phyloP scores from a whole-genome alignment of 495 filamentous ascomycete genomes.

The Chaetomium fimeti region DNA sequence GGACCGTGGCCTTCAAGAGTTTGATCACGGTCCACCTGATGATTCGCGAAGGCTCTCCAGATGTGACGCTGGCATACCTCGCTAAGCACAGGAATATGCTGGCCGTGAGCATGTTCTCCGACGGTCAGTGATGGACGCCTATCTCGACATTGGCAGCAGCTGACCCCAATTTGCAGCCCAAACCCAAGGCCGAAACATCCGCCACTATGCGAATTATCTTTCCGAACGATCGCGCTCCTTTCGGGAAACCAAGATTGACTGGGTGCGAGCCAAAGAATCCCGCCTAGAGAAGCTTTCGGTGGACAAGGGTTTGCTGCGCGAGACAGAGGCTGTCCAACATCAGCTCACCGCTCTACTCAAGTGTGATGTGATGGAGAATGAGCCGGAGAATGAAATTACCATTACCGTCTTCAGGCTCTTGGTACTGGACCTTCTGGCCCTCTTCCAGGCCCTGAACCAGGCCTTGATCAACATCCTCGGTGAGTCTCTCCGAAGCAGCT shows the following conservation, averaged over 20 bases:
- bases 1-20: slow-evolving; percentile 94
- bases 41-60: slow-evolving; percentile 90
- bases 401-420: slow-evolving; percentile 92
- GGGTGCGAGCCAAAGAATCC: slow-evolving; percentile 78
- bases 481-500: slow-evolving; percentile 41
- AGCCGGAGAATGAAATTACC: slow-evolving; percentile 96
- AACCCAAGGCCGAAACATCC: slow-evolving; percentile 91
- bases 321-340: slow-evolving; percentile 87
- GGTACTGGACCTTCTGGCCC: slow-evolving; percentile 81
- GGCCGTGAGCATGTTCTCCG: slow-evolving; percentile 85
- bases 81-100: slow-evolving; percentile 79
- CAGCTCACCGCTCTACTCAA: slow-evolving; percentile 82
- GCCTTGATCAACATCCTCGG: slow-evolving; percentile 96
- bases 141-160: background rate
- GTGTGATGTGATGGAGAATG: slow-evolving; percentile 87
- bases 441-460: slow-evolving; percentile 96
- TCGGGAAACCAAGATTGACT: slow-evolving; percentile 81
- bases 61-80: slow-evolving; percentile 83
- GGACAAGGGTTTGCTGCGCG: slow-evolving; percentile 88
- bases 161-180: slow-evolving; percentile 59
- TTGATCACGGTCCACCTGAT: slow-evolving; percentile 95
- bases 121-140: slow-evolving; percentile 60
- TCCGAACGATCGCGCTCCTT: slow-evolving; percentile 78
- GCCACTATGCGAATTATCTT: slow-evolving; percentile 86
- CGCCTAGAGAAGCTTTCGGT: slow-evolving; percentile 82